Base-by-base conservation (phyloP, 257 asterid genomes). In the Capsicum baccatum region DNA sequence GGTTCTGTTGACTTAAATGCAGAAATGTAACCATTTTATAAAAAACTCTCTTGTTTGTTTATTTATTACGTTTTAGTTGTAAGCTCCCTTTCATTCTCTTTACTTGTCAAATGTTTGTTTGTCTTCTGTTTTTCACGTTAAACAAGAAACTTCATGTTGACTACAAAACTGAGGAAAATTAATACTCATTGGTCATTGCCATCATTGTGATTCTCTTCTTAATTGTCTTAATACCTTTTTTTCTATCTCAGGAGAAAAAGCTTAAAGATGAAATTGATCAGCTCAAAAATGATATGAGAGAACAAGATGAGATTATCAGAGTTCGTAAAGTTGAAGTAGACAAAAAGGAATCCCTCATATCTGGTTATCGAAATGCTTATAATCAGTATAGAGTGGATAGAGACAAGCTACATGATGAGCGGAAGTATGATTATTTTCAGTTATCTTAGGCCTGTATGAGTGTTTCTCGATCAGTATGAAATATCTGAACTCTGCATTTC, bases 221-320 rank as follows among this genome's bases (percentile, higher is more conserved):
- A 33, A 48, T 73, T 48, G 44, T 19, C 60, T 73, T 44, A 52
- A 52, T 54, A 13, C 63, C 50, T 15, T 54, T 55, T 16, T 71
- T 76, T 78, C 26, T 54, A 33, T 81, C 88, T 66, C 97, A 97
- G 99, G 97, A 94, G 89, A 83, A 79, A 82, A 95, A 93, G 84
- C 97, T 97, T 39, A 90, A 82, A 89, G 93, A 87, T 83, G 99
- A 95, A 90, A 93, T 95, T 81, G 88, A 90, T 89, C 98, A 94
- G 91, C 95, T 97, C 39, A 86, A 89, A 86, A 87, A 83, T 52
- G 98, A 97, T 83, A 89, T 95, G 79, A 84, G 84, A 83, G 92
- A 87, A 88, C 92, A 92, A 90, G 98, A 94, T 88, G 91, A 85
- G 84, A 88, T 92, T 83, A 89, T 97, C 81, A 83, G 84, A 87